Evolutionary conservation across 441 rosid genomes (phyloP).

Genomic region (Isatis lusitanica): DNA sequence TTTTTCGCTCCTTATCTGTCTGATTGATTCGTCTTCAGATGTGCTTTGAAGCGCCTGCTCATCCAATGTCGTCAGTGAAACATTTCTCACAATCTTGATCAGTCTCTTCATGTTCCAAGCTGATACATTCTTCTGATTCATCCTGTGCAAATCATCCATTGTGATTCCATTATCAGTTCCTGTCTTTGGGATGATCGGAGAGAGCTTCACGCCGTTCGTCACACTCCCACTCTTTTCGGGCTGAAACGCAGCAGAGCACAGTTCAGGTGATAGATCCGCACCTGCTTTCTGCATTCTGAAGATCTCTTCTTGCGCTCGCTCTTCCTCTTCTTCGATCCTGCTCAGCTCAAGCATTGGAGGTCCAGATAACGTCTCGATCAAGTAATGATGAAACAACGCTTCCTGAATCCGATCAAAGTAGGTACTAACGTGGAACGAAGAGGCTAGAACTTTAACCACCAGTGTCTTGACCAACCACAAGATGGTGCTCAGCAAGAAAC

Average conservation of each 20-base stretch:
- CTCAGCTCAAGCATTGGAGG: slow-evolving; percentile 58
- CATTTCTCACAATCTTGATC: slow-evolving; percentile 45
- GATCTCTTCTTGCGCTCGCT: slow-evolving; percentile 50
- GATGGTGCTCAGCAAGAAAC: slow-evolving; percentile 56
- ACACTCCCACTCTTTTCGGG: slow-evolving; percentile 35
- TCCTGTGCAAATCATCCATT: slow-evolving; percentile 49
- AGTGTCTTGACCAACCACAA: slow-evolving; percentile 68
- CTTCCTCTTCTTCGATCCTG: slow-evolving; percentile 44
- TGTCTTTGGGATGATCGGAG: slow-evolving; percentile 36
- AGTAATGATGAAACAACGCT: slow-evolving; percentile 60
- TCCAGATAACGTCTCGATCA: slow-evolving; percentile 65
- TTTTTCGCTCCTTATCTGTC: slow-evolving; percentile 57
- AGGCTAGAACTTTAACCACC: slow-evolving; percentile 73
- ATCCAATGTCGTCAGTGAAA: slow-evolving; percentile 46
- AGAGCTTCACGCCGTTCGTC: slow-evolving; percentile 38
- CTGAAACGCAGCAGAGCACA: slow-evolving; percentile 41
- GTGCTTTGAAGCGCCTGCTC: slow-evolving; percentile 48
- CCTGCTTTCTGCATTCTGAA: slow-evolving; percentile 57
- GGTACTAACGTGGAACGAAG: slow-evolving; percentile 74
- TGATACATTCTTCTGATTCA: slow-evolving; percentile 48
- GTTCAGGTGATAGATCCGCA: slow-evolving; percentile 48
- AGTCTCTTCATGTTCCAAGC: slow-evolving; percentile 63
- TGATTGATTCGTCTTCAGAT: slow-evolving; percentile 50
- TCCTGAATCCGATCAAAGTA: slow-evolving; percentile 81
- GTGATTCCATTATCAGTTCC: slow-evolving; percentile 44